Conservation (phyloP, 1,284 basidiomycete genomes). For the Ustilago bromivora region DNA sequence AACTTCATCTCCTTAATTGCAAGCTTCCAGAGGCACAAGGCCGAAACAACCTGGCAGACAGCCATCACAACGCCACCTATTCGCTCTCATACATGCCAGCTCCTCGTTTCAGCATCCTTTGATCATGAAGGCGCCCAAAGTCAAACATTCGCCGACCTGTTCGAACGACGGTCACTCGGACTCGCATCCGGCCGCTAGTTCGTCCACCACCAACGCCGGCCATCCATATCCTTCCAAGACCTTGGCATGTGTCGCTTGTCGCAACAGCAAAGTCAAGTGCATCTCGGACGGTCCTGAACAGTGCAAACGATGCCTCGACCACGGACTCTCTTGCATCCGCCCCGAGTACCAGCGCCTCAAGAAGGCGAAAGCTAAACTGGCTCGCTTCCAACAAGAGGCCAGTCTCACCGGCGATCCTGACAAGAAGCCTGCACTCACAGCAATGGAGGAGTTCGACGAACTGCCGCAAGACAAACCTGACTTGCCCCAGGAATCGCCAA, state of each 20-base stretch:
- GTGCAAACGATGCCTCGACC: conserved; percentile 45
- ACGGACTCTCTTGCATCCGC: conserved; percentile 40
- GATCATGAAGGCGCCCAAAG: conserved; percentile 33
- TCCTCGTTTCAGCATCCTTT: neutral
- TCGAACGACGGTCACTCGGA: conserved; percentile 19
- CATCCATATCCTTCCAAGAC: conserved; percentile 38
- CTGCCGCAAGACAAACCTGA: conserved; percentile 5
- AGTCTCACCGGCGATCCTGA: conserved; percentile 13
- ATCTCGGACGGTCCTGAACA: conserved; percentile 36
- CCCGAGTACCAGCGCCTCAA: conserved; percentile 48
- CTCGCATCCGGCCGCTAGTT: neutral
- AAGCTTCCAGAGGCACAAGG: neutral
- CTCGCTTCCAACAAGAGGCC: conserved; percentile 28
- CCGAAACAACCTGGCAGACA: neutral
- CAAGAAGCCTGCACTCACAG: neutral
- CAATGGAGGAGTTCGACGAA: conserved; percentile 7
- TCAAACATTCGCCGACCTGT: conserved; percentile 28
- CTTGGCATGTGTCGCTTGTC: conserved; percentile 46
- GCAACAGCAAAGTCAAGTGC: conserved; percentile 50
- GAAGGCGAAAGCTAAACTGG: conserved; percentile 42
- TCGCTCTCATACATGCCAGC: neutral
- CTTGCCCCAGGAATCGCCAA: conserved; percentile 29
- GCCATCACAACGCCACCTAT: neutral
- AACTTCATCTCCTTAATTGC: neutral
- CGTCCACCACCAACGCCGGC: conserved; percentile 1